A percentile compares a stretch with the other conserved stretches of the same genome.
phyloP scores from a whole-genome alignment of 345 rosid species.

The Eucalyptus polyanthemos region DNA sequence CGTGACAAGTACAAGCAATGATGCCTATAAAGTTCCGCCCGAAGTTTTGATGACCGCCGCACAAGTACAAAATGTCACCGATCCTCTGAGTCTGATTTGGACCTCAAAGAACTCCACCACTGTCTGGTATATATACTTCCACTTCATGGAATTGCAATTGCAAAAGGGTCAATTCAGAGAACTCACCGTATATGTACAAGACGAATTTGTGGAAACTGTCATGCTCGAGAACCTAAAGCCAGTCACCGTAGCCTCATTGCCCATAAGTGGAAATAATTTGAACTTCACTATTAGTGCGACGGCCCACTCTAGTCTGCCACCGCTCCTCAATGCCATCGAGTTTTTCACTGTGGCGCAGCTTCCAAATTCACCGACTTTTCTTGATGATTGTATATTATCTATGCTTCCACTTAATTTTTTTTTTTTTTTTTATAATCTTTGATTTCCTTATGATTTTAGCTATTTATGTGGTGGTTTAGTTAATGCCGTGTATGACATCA shows the following conservation, averaged over 20 bases:
- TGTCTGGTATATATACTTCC: not conserved
- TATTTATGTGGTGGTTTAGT: too few species aligned
- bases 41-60: too few species aligned
- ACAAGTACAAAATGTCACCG: too few species aligned
- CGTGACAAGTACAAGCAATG: too few species aligned
- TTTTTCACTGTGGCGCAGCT: not conserved
- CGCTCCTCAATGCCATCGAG: conserved; percentile 29
- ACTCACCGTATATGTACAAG: not conserved
- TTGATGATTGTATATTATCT: not conserved
- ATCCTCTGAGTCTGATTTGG: accelerated
- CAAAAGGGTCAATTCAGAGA: not conserved
- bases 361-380: too few species aligned
- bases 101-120: accelerated
- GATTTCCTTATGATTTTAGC: too few species aligned
- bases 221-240: not conserved
- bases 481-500: too few species aligned
- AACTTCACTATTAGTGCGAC: not conserved
- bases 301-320: not conserved
- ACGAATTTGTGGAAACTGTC: accelerated
- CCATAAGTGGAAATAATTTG: not conserved
- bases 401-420: not conserved
- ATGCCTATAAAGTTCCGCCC: too few species aligned
- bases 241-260: not conserved
- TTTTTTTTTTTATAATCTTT: too few species aligned
- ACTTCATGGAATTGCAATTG: conserved; percentile 7